Conservation (phyloP, 106 monocot genomes). For the Allium sativum region DNA sequence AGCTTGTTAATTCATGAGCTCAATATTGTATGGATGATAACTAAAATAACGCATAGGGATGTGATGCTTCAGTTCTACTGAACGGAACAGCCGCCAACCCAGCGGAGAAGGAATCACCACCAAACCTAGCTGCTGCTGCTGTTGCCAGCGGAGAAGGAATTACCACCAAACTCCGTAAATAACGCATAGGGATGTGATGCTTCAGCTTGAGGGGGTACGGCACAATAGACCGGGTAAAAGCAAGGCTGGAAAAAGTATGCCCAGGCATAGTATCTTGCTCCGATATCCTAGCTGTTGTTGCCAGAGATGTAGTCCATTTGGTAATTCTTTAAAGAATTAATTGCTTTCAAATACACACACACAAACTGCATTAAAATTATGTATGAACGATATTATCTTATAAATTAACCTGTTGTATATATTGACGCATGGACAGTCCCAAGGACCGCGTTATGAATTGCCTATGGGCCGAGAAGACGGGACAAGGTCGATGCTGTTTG, state of each 20-base stretch:
- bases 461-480: constrained; percentile 44
- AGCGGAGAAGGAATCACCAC: constrained; percentile 25
- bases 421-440: background rate
- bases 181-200: too few species aligned
- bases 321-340: constrained; percentile 5
- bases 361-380: background rate
- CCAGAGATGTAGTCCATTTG: constrained; percentile 33
- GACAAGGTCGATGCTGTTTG: constrained; percentile 10
- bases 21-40: too few species aligned
- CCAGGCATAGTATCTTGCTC: constrained; percentile 43
- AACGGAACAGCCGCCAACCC: constrained; percentile 4
- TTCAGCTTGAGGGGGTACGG: constrained; percentile 28
- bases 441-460: constrained; percentile 29
- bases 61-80: constrained; percentile 38
- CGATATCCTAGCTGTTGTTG: constrained; percentile 32
- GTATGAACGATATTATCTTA: background rate
- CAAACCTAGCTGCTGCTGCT: too few species aligned
- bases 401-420: too few species aligned
- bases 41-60: constrained; percentile 17
- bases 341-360: background rate
- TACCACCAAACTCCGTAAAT: too few species aligned
- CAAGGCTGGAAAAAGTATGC: constrained; percentile 33
- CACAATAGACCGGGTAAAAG: constrained; percentile 30
- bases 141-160: too few species aligned
- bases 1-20: too few species aligned